Conservation (phyloP, 1,139 yeast genomes). For the Pichia sp. region DNA sequence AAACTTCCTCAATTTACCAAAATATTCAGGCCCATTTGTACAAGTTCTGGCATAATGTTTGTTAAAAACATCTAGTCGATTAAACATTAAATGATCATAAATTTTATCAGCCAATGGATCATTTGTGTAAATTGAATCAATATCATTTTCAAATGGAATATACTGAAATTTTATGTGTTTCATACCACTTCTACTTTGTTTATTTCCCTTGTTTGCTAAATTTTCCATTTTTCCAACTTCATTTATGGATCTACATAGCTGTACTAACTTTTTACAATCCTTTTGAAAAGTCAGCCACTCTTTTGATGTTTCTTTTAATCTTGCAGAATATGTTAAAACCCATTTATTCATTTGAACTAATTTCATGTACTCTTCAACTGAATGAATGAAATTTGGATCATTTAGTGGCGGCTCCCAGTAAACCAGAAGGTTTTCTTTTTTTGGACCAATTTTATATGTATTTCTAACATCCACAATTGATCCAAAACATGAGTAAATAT, state of each 20-base stretch:
- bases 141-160: background rate
- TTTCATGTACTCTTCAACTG: background rate
- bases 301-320: background rate
- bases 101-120: background rate
- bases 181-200: background rate
- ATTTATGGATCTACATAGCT: background rate
- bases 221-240: background rate
- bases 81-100: background rate
- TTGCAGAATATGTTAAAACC: background rate
- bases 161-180: background rate
- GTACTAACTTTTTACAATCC: background rate
- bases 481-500: background rate
- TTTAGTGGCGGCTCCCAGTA: background rate
- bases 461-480: background rate
- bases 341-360: background rate
- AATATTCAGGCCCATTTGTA: background rate
- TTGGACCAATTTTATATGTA: background rate
- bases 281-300: background rate
- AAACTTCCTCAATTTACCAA: background rate
- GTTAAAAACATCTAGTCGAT: background rate
- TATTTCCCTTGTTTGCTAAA: background rate
- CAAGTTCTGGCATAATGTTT: background rate
- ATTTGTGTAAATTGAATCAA: background rate
- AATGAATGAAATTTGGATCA: background rate
- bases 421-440: background rate